Evolutionary conservation across 768 basidiomycete genomes (phyloP).

Genomic region (Psilocybe azurescens): DNA sequence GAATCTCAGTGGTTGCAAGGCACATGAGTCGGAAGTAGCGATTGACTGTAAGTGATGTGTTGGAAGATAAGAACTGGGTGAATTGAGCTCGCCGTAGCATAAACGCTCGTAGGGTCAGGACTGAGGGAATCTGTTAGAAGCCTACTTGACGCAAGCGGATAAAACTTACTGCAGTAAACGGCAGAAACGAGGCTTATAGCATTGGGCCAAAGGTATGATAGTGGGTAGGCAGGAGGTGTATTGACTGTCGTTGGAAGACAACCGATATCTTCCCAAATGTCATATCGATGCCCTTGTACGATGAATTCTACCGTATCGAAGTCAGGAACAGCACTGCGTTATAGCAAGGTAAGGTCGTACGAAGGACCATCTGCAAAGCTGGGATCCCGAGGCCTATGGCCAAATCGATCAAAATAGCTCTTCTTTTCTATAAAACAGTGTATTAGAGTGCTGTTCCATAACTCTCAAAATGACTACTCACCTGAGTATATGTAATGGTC

Average conservation of each 20-base stretch:
- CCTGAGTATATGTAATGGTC: conserved; percentile 32
- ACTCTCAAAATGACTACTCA: conserved; percentile 15
- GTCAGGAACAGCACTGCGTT: neutral
- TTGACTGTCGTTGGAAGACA: conserved; percentile 16
- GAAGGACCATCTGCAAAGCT: conserved; percentile 37
- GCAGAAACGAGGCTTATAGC: conserved; percentile 20
- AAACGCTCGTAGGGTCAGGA: no score
- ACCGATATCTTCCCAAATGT: conserved; percentile 22
- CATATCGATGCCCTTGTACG: conserved; percentile 40
- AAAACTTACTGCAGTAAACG: conserved; percentile 20
- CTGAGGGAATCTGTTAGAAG: no score
- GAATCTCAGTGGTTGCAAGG: conserved; percentile 41
- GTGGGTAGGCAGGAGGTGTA: conserved; percentile 7
- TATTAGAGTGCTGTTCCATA: neutral
- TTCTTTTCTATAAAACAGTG: conserved; percentile 15
- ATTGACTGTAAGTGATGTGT: neutral
- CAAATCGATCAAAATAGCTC: conserved; percentile 30
- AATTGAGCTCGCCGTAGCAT: no score
- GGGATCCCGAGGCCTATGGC: conserved; percentile 43
- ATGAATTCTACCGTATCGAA: conserved; percentile 32
- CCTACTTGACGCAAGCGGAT: neutral
- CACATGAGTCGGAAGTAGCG: conserved; percentile 51
- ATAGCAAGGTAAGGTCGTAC: conserved; percentile 20
- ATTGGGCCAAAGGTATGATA: conserved; percentile 21
- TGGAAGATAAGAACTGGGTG: no score